These are phyloP conservation scores for Pythium sukuiense DNA, from an alignment of 352 stramenopile genomes.

Conservation along the genomic window DNA sequence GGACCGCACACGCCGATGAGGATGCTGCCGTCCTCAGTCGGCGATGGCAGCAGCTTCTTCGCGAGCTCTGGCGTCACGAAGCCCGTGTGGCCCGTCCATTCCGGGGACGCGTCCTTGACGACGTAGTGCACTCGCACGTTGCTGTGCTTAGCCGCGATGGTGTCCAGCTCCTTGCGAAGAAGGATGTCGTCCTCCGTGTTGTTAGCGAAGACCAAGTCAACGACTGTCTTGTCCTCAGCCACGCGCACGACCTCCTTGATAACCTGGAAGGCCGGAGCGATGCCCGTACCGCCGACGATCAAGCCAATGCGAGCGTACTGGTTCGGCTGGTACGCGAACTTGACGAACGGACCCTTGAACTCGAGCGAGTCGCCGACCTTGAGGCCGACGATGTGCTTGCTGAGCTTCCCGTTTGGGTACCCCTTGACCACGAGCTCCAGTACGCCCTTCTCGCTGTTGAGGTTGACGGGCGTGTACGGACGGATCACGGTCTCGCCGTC, in stretches of 20 bases:
- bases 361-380: slow-evolving; percentile 76
- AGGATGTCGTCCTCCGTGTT: slow-evolving; percentile 82
- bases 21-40: slow-evolving; percentile 41
- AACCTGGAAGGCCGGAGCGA: slow-evolving; percentile 79
- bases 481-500: slow-evolving; percentile 66
- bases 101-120: slow-evolving; percentile 36
- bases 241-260: slow-evolving; percentile 77
- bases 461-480: slow-evolving; percentile 87
- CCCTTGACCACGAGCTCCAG: slow-evolving; percentile 86
- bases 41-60: slow-evolving; percentile 60
- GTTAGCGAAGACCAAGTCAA: slow-evolving; percentile 85
- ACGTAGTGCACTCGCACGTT: slow-evolving; percentile 70
- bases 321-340: slow-evolving; percentile 86
- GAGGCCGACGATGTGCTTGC: slow-evolving; percentile 76
- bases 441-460: slow-evolving; percentile 67
- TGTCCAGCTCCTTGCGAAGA: slow-evolving; percentile 75
- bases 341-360: slow-evolving; percentile 87
- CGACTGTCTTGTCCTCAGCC: slow-evolving; percentile 72
- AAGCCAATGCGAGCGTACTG: slow-evolving; percentile 78
- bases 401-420: slow-evolving; percentile 82
- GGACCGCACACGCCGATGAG: slow-evolving; percentile 85
- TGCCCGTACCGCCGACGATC: slow-evolving; percentile 77
- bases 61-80: slow-evolving; percentile 74
- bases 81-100: slow-evolving; percentile 60
- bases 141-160: slow-evolving; percentile 51